These are phyloP conservation scores for Aspergillus tamarii DNA, from an alignment of 2,329 filamentous ascomycete species.

Conservation along the genomic window DNA sequence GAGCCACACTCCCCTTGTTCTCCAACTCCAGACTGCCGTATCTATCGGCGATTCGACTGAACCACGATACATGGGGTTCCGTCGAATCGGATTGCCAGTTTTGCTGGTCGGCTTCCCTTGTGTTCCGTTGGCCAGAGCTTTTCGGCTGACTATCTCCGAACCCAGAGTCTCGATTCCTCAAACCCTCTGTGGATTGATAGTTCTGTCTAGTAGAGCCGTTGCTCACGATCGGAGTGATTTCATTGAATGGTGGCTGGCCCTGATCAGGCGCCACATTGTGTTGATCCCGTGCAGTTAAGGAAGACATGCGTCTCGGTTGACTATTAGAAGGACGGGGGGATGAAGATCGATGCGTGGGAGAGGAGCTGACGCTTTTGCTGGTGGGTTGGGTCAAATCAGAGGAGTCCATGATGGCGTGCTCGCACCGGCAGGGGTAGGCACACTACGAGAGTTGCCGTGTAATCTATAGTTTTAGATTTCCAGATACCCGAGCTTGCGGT, in stretches of 20 bases:
- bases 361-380: slow-evolving; percentile 23
- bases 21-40: slow-evolving; percentile 67
- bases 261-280: slow-evolving; percentile 23
- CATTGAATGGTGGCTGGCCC: slow-evolving; percentile 25
- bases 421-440: slow-evolving; percentile 20
- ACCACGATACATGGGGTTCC: slow-evolving; percentile 44
- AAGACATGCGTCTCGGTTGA: slow-evolving; percentile 26
- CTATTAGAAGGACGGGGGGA: slow-evolving; percentile 19
- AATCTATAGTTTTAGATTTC: not conserved
- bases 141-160: slow-evolving; percentile 17
- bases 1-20: slow-evolving; percentile 67
- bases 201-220: slow-evolving; percentile 28
- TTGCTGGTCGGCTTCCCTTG: slow-evolving; percentile 13
- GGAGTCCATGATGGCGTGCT: slow-evolving; percentile 41
- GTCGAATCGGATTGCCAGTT: slow-evolving; percentile 12
- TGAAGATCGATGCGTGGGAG: slow-evolving; percentile 29
- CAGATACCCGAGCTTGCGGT: not conserved
- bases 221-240: slow-evolving; percentile 39
- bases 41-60: slow-evolving; percentile 56
- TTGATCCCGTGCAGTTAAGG: slow-evolving; percentile 24
- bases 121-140: slow-evolving; percentile 10
- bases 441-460: not conserved
- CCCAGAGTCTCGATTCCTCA: slow-evolving; percentile 20
- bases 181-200: slow-evolving; percentile 38
- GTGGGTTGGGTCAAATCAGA: slow-evolving; percentile 30